Evolutionary conservation across 192 early-diverging fungal genomes (phyloP), one percentile per base, ranked within the genome.

Genomic region (Allomyces macrogynus): DNA sequence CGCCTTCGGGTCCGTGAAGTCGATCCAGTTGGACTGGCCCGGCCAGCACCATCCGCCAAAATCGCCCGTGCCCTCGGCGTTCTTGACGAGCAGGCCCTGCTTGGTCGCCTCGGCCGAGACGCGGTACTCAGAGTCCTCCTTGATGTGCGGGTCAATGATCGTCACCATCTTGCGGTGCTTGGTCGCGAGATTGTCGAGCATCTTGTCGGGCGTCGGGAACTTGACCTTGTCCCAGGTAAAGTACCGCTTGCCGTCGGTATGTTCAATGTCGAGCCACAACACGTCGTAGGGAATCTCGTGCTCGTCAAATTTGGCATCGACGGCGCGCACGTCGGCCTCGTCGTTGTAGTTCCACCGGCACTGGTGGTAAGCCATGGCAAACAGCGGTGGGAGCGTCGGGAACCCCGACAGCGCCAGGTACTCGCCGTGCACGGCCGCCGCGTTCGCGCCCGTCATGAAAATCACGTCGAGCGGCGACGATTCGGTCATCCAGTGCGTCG

Each of bases 41-140:
- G 96, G 96, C 96, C 96, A 99, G 77, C 96, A 99, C 92, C 93
- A 95, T 4, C 89, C 96, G 66, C 97, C 90, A 77, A 87, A 93
- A 65, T 85, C 84, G 49, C 68, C 68, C 24, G 61, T 61, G 24
- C 83, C 84, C 62, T 86, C 81, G 26, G 78, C 77, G 61, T 86
- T 82, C 69, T 92, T 88, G 62, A 95, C 83, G 70, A 91, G 89
- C 26, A 91, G 70, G 7, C 84, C 84, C 24, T 80, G 32, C 7
- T 86, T 86, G 26, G 77, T 75, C 20, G 85, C 93, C 64, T 93
- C 86, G 62, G 90, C 84, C 65, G 77, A 89, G 24, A 97, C 75
- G 61, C 71, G 68, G 70, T 89, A 99, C 61, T 72, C 70, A 43
- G 77, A 70, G 63, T 91, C 93, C 14, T 76, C 77, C 73, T 99